Evolutionary conservation across 371 early-diverging fungal species (phyloP), one percentile per base, ranked within the genome.

Genomic region (Phascolomyces articulosus): DNA sequence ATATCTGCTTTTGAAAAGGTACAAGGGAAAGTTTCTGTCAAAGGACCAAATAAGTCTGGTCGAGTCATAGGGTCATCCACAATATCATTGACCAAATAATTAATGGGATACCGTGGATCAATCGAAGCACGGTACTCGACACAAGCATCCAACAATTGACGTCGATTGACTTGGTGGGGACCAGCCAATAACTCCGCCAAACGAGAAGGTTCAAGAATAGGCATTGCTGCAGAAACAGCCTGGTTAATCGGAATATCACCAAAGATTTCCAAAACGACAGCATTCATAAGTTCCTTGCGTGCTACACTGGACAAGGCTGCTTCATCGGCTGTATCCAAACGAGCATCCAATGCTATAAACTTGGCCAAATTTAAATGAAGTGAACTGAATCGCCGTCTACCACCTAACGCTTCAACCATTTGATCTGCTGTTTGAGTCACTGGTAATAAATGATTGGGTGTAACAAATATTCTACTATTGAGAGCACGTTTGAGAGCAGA

Each of bases 161-260:
- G 64, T 61, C 72, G 49, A 28, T 69, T 69, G 0, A 44, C 47
- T 4, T 41, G 29, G n/a, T 41, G 29, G n/a, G 56, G 54, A 4
- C 40, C 51, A 21, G 51, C 44, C 27, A 74, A 29, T 27, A 77
- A 11, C 16, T 41, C 40, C 15, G 69, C 54, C 24, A 80, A 66
- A 26, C 58, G 67, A 0, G 72, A 63, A n/a, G 62, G 58, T 28
- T 69, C 59, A 23, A 69, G 55, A 11, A 75, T 68, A 1, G 77
- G 77, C 70, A 75, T 71, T 18, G 77, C 75, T 26, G 77, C 77
- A 7, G 80, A 73, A 7, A 80, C 71, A 18, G 80, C 80, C 55
- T 77, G 77, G 41, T 80, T 77, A 60, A 80, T 80, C 3, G 80
- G 80, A 40, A 80, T 80, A 53, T 80, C 80, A 16, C 77, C 80